Evolutionary conservation across 257 asterid genomes (phyloP).

Genomic region (Cordia subcordata): DNA sequence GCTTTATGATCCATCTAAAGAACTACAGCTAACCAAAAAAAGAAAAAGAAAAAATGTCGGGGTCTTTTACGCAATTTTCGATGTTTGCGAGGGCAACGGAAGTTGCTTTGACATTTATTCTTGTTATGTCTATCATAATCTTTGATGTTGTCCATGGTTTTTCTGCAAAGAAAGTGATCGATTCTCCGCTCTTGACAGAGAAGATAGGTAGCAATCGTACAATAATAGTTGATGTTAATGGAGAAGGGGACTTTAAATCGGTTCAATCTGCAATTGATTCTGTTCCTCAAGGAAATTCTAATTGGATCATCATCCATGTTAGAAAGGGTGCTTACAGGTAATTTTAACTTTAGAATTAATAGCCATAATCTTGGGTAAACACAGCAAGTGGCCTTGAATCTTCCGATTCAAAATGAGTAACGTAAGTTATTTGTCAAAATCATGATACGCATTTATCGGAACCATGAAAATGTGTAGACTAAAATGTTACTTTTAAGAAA

Average conservation of each 20-base stretch:
- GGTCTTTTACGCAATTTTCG: constrained; percentile 8
- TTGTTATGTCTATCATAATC: constrained; percentile 18
- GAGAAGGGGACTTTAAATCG: constrained; percentile 61
- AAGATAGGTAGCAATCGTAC: constrained; percentile 34
- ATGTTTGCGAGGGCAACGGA: constrained; percentile 5
- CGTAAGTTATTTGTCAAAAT: too few species aligned
- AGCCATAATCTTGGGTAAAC: too few species aligned
- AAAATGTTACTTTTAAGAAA: too few species aligned
- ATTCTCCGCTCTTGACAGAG: constrained; percentile 41
- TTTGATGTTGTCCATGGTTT: constrained; percentile 35
- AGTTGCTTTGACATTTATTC: constrained; percentile 16
- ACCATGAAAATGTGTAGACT: too few species aligned
- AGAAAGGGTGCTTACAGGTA: constrained; percentile 73
- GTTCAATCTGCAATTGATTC: constrained; percentile 67
- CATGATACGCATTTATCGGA: too few species aligned
- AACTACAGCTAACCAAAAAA: not conserved
- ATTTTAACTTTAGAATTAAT: too few species aligned
- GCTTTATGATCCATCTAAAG: too few species aligned
- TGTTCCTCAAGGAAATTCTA: constrained; percentile 58
- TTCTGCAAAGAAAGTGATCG: constrained; percentile 31
- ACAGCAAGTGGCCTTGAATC: too few species aligned
- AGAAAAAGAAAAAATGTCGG: constrained; percentile 17
- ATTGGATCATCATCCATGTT: constrained; percentile 63
- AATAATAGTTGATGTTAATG: constrained; percentile 47
- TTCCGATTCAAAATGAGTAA: too few species aligned